These are phyloP conservation scores for Macrolepiota dolichaula DNA, from an alignment of 768 basidiomycete species.

Conservation along the genomic window DNA sequence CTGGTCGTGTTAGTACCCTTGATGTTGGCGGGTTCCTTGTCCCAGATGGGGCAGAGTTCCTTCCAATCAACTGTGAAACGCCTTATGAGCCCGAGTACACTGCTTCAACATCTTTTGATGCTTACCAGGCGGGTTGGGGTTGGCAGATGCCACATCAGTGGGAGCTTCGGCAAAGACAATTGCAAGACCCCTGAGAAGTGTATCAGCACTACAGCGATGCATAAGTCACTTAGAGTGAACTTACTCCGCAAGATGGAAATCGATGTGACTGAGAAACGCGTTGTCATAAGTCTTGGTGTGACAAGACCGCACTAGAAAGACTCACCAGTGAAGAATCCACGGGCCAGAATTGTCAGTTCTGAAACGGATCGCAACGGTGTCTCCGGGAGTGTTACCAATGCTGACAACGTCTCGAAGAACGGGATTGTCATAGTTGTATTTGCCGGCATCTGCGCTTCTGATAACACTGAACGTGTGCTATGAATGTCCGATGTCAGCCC, in stretches of 20 bases:
- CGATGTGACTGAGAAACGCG: conserved; percentile 27
- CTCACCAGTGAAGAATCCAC: conserved; percentile 47
- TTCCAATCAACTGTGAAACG: background rate
- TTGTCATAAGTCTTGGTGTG: background rate
- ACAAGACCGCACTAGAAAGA: background rate
- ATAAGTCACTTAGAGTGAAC: background rate
- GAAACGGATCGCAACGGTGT: conserved; percentile 56
- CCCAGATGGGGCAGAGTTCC: background rate
- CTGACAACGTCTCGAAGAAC: conserved; percentile 50
- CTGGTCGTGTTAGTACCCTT: background rate
- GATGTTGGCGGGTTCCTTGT: background rate
- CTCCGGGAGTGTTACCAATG: conserved; percentile 30
- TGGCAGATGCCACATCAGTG: background rate
- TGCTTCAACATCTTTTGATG: background rate
- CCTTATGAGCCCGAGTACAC: background rate
- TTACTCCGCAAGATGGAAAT: conserved; percentile 32
- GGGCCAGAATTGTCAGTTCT: conserved; percentile 65
- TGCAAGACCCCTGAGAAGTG: conserved; percentile 12
- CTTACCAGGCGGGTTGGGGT: conserved; percentile 9
- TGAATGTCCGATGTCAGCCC: background rate
- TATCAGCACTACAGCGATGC: background rate
- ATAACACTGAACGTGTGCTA: conserved; percentile 40
- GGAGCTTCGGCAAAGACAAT: conserved; percentile 17
- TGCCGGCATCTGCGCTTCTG: conserved; percentile 31
- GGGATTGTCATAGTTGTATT: conserved; percentile 45